Conservation (phyloP, 495 filamentous ascomycete species). For the Aspergillus incahuasiensis region DNA sequence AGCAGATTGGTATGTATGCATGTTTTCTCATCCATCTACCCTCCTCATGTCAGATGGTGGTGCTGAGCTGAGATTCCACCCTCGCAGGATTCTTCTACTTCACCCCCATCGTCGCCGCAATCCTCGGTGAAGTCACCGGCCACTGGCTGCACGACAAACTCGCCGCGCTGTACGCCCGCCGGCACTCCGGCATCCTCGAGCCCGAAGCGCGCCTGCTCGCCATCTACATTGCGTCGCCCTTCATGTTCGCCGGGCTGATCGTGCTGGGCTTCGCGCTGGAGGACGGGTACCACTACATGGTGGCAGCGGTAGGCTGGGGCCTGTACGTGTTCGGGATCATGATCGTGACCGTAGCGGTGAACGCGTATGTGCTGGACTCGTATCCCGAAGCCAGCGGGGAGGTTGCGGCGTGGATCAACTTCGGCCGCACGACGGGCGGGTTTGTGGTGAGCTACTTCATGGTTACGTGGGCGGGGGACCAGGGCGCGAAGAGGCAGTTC, state of each 20-base stretch:
- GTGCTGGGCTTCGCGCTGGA: slow-evolving; percentile 53
- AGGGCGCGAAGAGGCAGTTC: slow-evolving; percentile 35
- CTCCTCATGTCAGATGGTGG: no score
- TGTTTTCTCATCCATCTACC: no score
- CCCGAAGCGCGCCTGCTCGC: slow-evolving; percentile 55
- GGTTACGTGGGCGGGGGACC: slow-evolving; percentile 30
- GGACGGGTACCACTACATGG: slow-evolving; percentile 52
- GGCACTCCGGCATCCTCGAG: slow-evolving; percentile 50
- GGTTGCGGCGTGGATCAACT: slow-evolving; percentile 51
- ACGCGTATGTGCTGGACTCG: slow-evolving; percentile 55
- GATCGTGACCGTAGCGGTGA: slow-evolving; percentile 58
- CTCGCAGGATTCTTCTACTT: slow-evolving; percentile 61
- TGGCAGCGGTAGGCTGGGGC: slow-evolving; percentile 50
- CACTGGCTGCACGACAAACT: slow-evolving; percentile 58
- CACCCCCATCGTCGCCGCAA: slow-evolving; percentile 49
- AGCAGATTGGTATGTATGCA: slow-evolving; percentile 45
- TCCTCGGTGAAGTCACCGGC: slow-evolving; percentile 50
- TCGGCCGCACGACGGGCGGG: slow-evolving; percentile 40
- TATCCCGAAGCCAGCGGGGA: slow-evolving; percentile 56
- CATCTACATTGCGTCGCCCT: slow-evolving; percentile 44
- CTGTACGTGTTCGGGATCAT: slow-evolving; percentile 58
- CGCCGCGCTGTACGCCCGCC: slow-evolving; percentile 43
- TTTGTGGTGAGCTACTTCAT: slow-evolving; percentile 52
- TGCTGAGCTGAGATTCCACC: no score
- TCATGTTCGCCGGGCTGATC: slow-evolving; percentile 48